Evolutionary conservation across 1,139 yeast species (phyloP), one percentile per base, ranked within the genome.

Genomic region (Groenewaldozyma auringiensis): DNA sequence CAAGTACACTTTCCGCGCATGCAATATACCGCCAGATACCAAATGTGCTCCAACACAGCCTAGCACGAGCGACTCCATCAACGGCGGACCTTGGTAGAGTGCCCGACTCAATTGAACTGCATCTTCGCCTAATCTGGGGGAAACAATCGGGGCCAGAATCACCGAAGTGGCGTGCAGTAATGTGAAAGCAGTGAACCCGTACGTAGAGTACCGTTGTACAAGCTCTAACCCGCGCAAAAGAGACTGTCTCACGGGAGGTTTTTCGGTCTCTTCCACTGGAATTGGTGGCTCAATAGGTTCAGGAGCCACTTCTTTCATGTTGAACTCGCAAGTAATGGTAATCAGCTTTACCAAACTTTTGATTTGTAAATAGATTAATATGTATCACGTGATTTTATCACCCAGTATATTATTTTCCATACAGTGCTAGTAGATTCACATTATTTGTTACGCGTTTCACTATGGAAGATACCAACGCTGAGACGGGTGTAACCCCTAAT

Each of bases 121-220:
- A 44, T 81, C 80, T 48, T 81, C 76, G 11, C 78, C 77, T 2
- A 69, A 54, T 0, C 65, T 66, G 13, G 68, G 49, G 1, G 79
- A 74, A 4, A 78, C 52, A 1, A 75, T 63, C 0, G 94, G 94
- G 0, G 76, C 70, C 1, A 76, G 53, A 1, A 78, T 66, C 3
- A 81, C 83, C 0, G 83, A 69, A 1, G 76, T 54, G 0, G 76
- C 62, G 58, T 84, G 94, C 20, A 83, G 62, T 0, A 78, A 72
- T 3, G 79, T 61, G 56, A 84, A 84, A 1, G 74, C 66, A 0
- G 75, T 57, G 57, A 84, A 79, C 9, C 79, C 68, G 47, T 77
- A 73, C 0, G 86, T 79, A 21, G 85, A 76, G 61, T 78, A 81
- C 56, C 78, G 76, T 61, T 84, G 94, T 34, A 45, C 43, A 36